Evolutionary conservation across 106 monocot genomes (phyloP).

Genomic region (Acorus gramineus): DNA sequence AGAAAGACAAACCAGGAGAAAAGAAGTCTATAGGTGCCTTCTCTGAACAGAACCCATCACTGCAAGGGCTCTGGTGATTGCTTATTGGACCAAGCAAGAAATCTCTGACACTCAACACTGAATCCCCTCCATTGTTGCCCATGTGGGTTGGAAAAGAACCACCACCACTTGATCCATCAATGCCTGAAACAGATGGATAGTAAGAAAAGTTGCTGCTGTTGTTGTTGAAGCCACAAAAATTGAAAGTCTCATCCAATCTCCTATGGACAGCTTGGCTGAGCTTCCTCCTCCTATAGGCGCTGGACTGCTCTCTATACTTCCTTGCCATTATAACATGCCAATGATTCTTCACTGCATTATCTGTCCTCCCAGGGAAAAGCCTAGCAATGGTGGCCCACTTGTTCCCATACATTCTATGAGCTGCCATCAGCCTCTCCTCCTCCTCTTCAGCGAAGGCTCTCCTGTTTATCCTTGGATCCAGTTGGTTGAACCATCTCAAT

Average conservation of each 20-base stretch:
- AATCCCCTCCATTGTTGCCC: not conserved
- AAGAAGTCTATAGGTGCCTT: slow-evolving; percentile 25
- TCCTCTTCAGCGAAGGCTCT: slow-evolving; percentile 78
- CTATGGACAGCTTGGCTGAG: slow-evolving; percentile 35
- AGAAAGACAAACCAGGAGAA: slow-evolving; percentile 12
- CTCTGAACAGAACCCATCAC: slow-evolving; percentile 1
- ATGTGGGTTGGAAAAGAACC: not conserved
- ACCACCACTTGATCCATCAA: not conserved
- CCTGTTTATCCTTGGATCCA: slow-evolving; percentile 82
- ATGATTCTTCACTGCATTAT: slow-evolving; percentile 90
- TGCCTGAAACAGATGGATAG: slow-evolving; percentile 3
- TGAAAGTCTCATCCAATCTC: slow-evolving; percentile 8
- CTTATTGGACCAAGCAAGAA: no score
- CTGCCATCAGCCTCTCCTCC: slow-evolving; percentile 80
- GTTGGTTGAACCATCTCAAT: slow-evolving; percentile 93
- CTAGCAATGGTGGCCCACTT: slow-evolving; percentile 88
- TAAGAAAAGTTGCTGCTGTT: not conserved
- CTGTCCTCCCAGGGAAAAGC: slow-evolving; percentile 84
- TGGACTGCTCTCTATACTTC: slow-evolving; percentile 79
- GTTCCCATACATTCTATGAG: slow-evolving; percentile 78
- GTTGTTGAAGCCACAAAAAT: not conserved
- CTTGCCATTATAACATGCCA: slow-evolving; percentile 98
- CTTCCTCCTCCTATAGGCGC: slow-evolving; percentile 48
- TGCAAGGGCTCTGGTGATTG: not conserved
- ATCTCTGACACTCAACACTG: not conserved